Base-by-base conservation (phyloP, 2,329 filamentous ascomycete genomes). In the Penicillium sp. region DNA sequence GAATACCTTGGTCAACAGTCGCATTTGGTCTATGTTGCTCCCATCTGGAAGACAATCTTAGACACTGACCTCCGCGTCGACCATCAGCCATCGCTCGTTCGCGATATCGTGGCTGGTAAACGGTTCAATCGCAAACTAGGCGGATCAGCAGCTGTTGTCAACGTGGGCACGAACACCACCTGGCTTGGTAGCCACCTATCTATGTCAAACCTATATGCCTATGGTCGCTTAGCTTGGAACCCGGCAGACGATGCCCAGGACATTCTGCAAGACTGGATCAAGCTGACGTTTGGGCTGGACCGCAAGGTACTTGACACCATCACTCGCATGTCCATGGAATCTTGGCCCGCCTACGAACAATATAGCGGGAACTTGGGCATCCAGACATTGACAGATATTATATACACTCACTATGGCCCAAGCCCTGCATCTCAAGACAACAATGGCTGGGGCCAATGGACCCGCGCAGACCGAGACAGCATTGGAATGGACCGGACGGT, bases 401-500 rank as follows among this genome's bases (percentile, higher is more conserved):
- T 84, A 0, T 79, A 80, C 52, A 79, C 77, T 0, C 83, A 87
- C 66, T 84, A 79, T 60, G 84, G 84, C 0, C 82, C 84, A 0
- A 84, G 82, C 50, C 82, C 84, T 1, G 78, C 76, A 8, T 81
- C 79, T 0, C 80, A 83, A 60, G 84, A 87, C 54, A 73, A 74
- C 57, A 87, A 85, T 56, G 76, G 77, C 2, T 87, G 81, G 81
- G 83, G 84, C 9, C 83, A 85, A 61, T 87, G 84, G 82, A 86
- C 83, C 0, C 77, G 84, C 4, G 83, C 83, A 0, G 79, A 85
- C 53, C 61, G 63, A 0, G 57, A 69, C 19, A 72, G 72, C 4
- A 79, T 87, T 48, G 84, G 84, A 1, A 87, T 87, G 83, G 84
- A 87, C 57, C 76, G 84, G 10, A 87, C 84, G 0, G 78, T 84